Evolutionary conservation across 805 yeast genomes (phyloP).

Genomic region (Ogataea degrootiae): DNA sequence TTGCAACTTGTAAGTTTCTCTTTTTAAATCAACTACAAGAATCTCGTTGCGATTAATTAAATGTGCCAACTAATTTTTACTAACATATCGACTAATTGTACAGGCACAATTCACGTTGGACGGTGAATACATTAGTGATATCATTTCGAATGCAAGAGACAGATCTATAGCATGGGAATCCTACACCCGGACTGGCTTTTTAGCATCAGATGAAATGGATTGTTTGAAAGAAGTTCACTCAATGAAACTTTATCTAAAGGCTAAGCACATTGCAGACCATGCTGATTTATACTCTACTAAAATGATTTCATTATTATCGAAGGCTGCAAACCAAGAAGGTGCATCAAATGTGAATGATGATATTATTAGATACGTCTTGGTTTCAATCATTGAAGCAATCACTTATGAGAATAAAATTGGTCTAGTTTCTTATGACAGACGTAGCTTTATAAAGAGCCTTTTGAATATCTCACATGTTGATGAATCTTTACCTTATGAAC

Average conservation of each 20-base stretch:
- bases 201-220: constrained; percentile 63
- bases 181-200: constrained; percentile 65
- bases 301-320: constrained; percentile 48
- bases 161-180: constrained; percentile 93
- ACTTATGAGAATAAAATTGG: constrained; percentile 19
- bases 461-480: constrained; percentile 39
- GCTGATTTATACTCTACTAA: constrained; percentile 51
- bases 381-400: constrained; percentile 55
- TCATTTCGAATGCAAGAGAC: constrained; percentile 63
- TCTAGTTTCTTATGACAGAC: constrained; percentile 4
- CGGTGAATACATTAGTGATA: constrained; percentile 61
- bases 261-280: constrained; percentile 37
- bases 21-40: too few species aligned
- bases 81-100: constrained; percentile 3
- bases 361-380: constrained; percentile 59
- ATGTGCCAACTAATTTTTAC: background rate
- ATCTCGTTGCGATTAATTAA: background rate
- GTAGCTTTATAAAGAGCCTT: constrained; percentile 25
- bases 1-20: constrained; percentile 20
- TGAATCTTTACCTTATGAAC: constrained; percentile 45
- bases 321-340: constrained; percentile 13
- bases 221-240: constrained; percentile 28
- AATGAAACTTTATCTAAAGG: constrained; percentile 34
- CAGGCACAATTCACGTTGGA: constrained; percentile 44
- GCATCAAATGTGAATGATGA: constrained; percentile 46